Base-by-base conservation (phyloP, 768 basidiomycete species). In the Gymnopilus junonius region DNA sequence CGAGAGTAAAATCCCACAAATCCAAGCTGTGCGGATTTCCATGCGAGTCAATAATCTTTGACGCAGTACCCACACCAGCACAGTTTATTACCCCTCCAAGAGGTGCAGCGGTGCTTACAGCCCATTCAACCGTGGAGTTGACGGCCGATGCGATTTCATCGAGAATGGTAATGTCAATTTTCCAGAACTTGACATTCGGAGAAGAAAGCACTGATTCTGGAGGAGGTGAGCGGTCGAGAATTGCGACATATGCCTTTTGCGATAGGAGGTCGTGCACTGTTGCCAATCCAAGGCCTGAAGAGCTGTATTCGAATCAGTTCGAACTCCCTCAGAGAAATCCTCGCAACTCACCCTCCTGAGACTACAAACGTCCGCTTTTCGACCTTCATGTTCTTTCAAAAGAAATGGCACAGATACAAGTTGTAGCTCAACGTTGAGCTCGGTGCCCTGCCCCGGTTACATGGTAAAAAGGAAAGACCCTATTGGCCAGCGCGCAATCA, bases 81-180 rank as follows among this genome's bases (percentile, higher is more conserved):
- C 82, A 83, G 67, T 86, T 85, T 8, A 88, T 79, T 4, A 88
- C 83, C 8, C 87, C 87, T 6, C 86, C 87, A n/a, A 88, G 73
- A 27, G 74, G 70, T 7, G 82, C 80, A 5, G 75, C 75, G 0
- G 82, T 83, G 46, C 74, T 73, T 25, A 73, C 65, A 1, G 77
- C 70, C 84, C 83, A 85, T 45, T 71, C 71, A 0, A 80, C 74
- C 1, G 75, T 78, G 29, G 67, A 63, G 14, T 77, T 71, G 17
- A 85, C 79, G 4, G 81, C 80, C 5, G 66, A 64, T 51, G 78
- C 68, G 40, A 84, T 74, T 64, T 82, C 73, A 4, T 63, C 57
- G 27, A 79, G 63, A 15, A 76, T 61, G 3, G 76, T 77, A 53
- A 84, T 79, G 63, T 85, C 83, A 2, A 75, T 77, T 68, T 78